Conservation (phyloP, 768 basidiomycete genomes). For the Coprinellus micaceus region DNA sequence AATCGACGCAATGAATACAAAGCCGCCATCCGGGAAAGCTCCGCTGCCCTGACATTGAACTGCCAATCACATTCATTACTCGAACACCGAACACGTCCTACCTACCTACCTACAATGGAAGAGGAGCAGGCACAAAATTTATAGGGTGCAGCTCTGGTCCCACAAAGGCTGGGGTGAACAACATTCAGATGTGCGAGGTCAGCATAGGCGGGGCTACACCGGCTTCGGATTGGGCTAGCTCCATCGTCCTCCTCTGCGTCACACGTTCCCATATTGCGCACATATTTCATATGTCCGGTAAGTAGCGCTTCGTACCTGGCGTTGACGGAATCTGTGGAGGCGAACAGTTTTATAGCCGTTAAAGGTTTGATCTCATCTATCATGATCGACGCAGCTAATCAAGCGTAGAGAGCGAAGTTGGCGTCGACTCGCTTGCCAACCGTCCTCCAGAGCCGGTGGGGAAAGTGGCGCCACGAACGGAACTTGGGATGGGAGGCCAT, state of each 20-base stretch:
- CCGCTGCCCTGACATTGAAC: background rate
- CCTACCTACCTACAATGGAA: too few relatives aligned
- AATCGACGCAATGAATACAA: background rate
- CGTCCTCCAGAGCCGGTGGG: too few relatives aligned
- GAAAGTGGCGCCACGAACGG: too few relatives aligned
- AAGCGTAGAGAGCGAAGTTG: background rate
- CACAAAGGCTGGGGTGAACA: too few relatives aligned
- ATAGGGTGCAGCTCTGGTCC: too few relatives aligned
- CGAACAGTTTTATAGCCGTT: background rate
- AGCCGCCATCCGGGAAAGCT: background rate
- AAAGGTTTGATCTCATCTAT: slow-evolving; percentile 3
- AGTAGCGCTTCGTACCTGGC: background rate
- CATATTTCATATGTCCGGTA: background rate
- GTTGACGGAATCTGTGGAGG: background rate
- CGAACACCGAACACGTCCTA: background rate
- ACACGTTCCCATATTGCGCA: too few relatives aligned
- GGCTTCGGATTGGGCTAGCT: too few relatives aligned
- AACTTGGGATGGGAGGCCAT: too few relatives aligned
- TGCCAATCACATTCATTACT: background rate
- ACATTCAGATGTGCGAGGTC: too few relatives aligned
- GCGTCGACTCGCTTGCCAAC: background rate
- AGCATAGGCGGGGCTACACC: too few relatives aligned
- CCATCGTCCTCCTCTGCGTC: too few relatives aligned
- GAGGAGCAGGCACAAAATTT: too few relatives aligned
- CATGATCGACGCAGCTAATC: slow-evolving; percentile 3